Conservation (phyloP, 2,329 filamentous ascomycete species). For the Diaporthe capsici region DNA sequence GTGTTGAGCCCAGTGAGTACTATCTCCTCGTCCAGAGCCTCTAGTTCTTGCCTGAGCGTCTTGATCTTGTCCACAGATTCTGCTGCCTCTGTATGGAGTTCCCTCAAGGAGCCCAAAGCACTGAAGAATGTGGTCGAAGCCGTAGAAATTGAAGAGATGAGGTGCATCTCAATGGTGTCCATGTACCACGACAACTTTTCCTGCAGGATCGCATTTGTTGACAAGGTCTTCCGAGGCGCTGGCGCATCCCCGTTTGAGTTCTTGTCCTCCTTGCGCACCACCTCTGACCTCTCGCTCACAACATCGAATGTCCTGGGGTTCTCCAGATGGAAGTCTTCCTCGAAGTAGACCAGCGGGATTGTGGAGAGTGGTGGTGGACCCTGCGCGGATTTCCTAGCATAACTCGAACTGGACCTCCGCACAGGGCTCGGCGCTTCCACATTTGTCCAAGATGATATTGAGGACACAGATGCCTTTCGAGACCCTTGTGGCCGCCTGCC, state of each 20-base stretch:
- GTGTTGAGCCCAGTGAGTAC: conserved; percentile 88
- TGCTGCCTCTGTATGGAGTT: conserved; percentile 91
- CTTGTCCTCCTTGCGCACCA: conserved; percentile 79
- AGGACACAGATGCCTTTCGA: conserved; percentile 60
- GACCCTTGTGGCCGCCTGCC: conserved; percentile 55
- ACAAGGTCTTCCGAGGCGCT: conserved; percentile 85
- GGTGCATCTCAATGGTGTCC: conserved; percentile 97
- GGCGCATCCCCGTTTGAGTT: conserved; percentile 69
- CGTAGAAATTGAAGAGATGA: conserved; percentile 95
- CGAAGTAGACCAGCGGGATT: conserved; percentile 94
- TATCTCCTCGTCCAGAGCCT: conserved; percentile 87
- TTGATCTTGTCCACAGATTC: conserved; percentile 93
- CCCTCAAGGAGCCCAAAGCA: conserved; percentile 89
- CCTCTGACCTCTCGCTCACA: conserved; percentile 94
- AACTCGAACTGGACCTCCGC: conserved; percentile 62
- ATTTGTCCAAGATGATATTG: conserved; percentile 64
- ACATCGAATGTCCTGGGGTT: conserved; percentile 97
- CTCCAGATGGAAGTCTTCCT: conserved; percentile 93
- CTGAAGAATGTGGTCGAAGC: conserved; percentile 98
- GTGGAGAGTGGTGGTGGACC: conserved; percentile 90
- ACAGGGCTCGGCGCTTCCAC: conserved; percentile 60
- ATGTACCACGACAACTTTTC: conserved; percentile 99
- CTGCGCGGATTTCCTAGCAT: conserved; percentile 72
- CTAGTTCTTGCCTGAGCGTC: conserved; percentile 81
- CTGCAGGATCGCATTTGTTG: conserved; percentile 96